Percentiles rank a stretch among this genome's conserved stretches.
These are phyloP conservation scores for Melastoma malabathricum DNA, from an alignment of 345 rosid genomes.

Conservation along the genomic window DNA sequence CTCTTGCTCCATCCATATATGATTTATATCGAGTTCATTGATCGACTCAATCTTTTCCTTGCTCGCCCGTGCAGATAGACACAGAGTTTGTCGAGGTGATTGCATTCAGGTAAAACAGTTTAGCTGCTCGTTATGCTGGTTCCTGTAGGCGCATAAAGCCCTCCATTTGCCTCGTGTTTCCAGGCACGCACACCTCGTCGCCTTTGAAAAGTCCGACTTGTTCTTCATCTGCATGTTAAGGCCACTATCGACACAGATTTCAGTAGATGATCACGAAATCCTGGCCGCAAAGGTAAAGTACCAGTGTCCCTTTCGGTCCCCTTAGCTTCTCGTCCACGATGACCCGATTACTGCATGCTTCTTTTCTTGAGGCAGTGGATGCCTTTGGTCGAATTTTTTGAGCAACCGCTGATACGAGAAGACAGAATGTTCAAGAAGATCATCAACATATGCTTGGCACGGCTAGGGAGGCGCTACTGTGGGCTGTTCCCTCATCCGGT, in stretches of 20 bases:
- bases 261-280: conserved; percentile 56
- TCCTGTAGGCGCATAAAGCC: background rate
- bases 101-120: conserved; percentile 25
- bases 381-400: conserved; percentile 65
- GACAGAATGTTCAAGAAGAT: conserved; percentile 83
- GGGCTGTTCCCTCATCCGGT: conserved; percentile 57
- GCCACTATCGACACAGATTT: conserved; percentile 47
- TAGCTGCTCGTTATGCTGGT: background rate
- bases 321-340: too few relatives aligned
- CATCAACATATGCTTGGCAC: conserved; percentile 69
- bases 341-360: too few relatives aligned
- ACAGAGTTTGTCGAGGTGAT: conserved; percentile 78
- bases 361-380: conserved; percentile 52
- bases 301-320: background rate
- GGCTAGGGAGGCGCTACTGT: conserved; percentile 57
- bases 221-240: conserved; percentile 86
- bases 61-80: background rate
- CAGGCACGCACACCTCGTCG: conserved; percentile 87
- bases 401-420: conserved; percentile 67
- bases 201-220: conserved; percentile 83
- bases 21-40: background rate
- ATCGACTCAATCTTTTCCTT: background rate
- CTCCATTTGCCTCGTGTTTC: conserved; percentile 4
- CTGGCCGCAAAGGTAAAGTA: conserved; percentile 65
- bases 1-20: background rate